These are phyloP conservation scores for Thalassiosira delicatula DNA, from an alignment of 352 stramenopile genomes.

Conservation along the genomic window DNA sequence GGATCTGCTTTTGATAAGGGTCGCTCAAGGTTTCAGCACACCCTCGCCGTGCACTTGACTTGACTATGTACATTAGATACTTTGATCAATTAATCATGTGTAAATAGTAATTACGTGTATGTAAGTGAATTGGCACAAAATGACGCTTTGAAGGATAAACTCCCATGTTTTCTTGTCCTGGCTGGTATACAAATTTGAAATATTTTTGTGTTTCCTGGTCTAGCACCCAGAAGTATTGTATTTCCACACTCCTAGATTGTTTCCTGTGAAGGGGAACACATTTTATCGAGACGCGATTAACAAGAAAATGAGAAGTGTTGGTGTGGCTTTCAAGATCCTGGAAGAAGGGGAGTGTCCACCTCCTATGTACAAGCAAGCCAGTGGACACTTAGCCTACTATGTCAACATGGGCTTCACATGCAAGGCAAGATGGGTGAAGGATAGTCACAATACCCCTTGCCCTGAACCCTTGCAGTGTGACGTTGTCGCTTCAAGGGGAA, in stretches of 20 bases:
- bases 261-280: no score
- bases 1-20: no score
- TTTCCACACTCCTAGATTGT: no score
- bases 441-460: slow-evolving; percentile 15
- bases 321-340: slow-evolving; percentile 66
- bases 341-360: background rate
- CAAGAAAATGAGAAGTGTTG: slow-evolving; percentile 68
- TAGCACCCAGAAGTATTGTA: background rate
- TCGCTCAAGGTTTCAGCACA: no score
- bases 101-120: background rate
- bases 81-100: background rate
- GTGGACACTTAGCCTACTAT: slow-evolving; percentile 41
- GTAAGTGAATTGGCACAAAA: background rate
- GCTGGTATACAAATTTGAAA: background rate
- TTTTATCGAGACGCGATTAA: no score
- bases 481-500: slow-evolving; percentile 50
- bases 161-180: background rate
- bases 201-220: background rate
- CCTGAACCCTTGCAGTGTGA: slow-evolving; percentile 41
- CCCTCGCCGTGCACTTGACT: background rate
- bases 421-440: slow-evolving; percentile 30
- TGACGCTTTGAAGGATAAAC: slow-evolving; percentile 1
- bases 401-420: slow-evolving; percentile 50
- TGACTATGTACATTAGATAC: background rate
- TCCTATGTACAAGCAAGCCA: background rate